These are phyloP conservation scores for Citeromyces hawaiiensis DNA, from an alignment of 1,139 yeast species.

Conservation along the genomic window DNA sequence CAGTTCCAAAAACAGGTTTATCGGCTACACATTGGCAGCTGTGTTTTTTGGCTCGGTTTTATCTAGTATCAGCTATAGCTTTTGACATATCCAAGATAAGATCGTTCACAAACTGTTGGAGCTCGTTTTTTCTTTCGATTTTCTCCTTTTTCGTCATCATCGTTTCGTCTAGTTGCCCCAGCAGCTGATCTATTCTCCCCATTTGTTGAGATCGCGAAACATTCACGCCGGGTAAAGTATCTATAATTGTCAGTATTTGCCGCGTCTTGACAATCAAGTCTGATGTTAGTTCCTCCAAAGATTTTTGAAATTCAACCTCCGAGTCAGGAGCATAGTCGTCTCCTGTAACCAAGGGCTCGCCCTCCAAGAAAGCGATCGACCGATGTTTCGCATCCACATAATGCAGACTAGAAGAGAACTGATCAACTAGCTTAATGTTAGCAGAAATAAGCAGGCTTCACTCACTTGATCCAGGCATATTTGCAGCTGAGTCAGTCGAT, in stretches of 20 bases:
- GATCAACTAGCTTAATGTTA: conserved; percentile 48
- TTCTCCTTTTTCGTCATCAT: conserved; percentile 49
- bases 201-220: conserved; percentile 70
- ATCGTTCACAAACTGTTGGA: conserved; percentile 54
- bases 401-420: conserved; percentile 81
- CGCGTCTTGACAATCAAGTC: conserved; percentile 79
- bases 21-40: background rate
- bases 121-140: conserved; percentile 49
- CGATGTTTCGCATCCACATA: conserved; percentile 69
- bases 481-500: conserved; percentile 84
- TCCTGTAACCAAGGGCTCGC: conserved; percentile 40
- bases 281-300: conserved; percentile 61
- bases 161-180: conserved; percentile 45
- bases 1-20: conserved; percentile 10
- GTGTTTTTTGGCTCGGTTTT: background rate
- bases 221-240: conserved; percentile 87
- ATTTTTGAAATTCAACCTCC: conserved; percentile 36
- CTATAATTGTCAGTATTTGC: conserved; percentile 77
- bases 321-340: conserved; percentile 30
- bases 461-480: conserved; percentile 68
- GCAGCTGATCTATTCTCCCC: conserved; percentile 46
- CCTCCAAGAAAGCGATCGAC: conserved; percentile 29
- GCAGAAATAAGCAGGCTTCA: conserved; percentile 3
- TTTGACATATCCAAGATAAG: conserved; percentile 50
- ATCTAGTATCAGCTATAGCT: conserved; percentile 28